Evolutionary conservation across 495 filamentous ascomycete genomes (phyloP), one percentile per base, ranked within the genome.

Genomic region (Hyaloscypha hepaticicola): DNA sequence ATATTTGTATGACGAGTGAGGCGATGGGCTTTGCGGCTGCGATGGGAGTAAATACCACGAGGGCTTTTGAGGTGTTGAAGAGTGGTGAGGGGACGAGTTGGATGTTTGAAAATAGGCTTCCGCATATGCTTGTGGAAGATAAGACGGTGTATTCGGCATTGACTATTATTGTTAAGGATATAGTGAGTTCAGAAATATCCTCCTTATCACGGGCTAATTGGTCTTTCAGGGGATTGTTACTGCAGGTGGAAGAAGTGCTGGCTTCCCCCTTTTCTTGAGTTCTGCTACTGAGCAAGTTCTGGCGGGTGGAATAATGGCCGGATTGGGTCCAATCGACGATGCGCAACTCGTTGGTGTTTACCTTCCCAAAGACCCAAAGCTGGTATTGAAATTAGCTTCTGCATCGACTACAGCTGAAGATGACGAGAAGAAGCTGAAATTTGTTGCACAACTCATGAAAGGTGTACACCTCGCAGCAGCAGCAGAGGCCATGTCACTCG

Each of bases 81-180:
- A 67, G 66, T 0, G 83, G 84, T 0, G 82, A 86, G n/a, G 85
- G 81, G 33, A 85, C 82, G 78, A 88, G 85, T 66, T 95, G 89
- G 88, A 92, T 93, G 89, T 90, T 92, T 77, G 87, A 88, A 72
- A 88, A 95, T 73, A 82, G 90, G 16, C 79, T 85, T 5, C 83
- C 86, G 58, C 80, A 87, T 58, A 90, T 92, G 81, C 66, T 93
- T 64, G 84, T 85, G 5, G 77, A 85, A 66, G 88, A 88, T 66
- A 83, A 87, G 77, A 83, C 84, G 55, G 77, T 89, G 8, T 86
- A 86, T 29, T 89, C 86, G 70, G 90, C 90, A 2, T 72, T 92
- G 68, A 84, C 80, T 28, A 93, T 93, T 70, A 93, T 95, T 63
- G 70, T 89, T 28, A 95, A 95, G 76, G 91, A 95, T 76, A 86